Conservation (phyloP, 345 rosid species). For the Corchorus capsularis region DNA sequence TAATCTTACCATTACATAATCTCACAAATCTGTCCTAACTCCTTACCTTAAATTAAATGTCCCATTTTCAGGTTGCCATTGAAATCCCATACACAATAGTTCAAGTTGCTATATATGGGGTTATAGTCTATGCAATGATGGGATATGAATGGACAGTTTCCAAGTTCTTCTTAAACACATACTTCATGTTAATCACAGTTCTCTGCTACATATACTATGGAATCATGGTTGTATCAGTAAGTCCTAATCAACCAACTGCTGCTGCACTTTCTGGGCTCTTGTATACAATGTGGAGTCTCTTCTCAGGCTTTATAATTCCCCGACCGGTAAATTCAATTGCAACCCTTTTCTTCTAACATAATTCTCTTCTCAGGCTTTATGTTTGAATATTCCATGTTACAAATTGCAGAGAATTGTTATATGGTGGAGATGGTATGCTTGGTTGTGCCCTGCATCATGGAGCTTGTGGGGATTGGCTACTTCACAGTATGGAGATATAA, state of each 20-base stretch:
- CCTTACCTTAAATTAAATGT: background rate
- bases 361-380: too few relatives aligned
- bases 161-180: slow-evolving; percentile 38
- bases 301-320: slow-evolving; percentile 55
- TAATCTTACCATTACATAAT: background rate
- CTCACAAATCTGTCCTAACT: too few relatives aligned
- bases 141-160: slow-evolving; percentile 54
- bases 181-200: slow-evolving; percentile 44
- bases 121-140: slow-evolving; percentile 42
- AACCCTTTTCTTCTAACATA: background rate
- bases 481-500: slow-evolving; percentile 49
- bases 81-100: slow-evolving; percentile 52
- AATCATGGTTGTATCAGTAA: slow-evolving; percentile 42
- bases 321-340: slow-evolving; percentile 32
- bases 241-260: slow-evolving; percentile 45
- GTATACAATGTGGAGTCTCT: slow-evolving; percentile 44
- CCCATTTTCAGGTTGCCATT: slow-evolving; percentile 37
- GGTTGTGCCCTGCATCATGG: slow-evolving; percentile 49
- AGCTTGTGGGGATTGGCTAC: slow-evolving; percentile 39
- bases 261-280: slow-evolving; percentile 32
- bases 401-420: slow-evolving; percentile 42
- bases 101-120: slow-evolving; percentile 37
- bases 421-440: slow-evolving; percentile 52
- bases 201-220: slow-evolving; percentile 51
- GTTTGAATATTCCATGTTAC: background rate